These are phyloP conservation scores for Sanguinoderma infundibulare DNA, from an alignment of 1,284 basidiomycete species.

Conservation along the genomic window DNA sequence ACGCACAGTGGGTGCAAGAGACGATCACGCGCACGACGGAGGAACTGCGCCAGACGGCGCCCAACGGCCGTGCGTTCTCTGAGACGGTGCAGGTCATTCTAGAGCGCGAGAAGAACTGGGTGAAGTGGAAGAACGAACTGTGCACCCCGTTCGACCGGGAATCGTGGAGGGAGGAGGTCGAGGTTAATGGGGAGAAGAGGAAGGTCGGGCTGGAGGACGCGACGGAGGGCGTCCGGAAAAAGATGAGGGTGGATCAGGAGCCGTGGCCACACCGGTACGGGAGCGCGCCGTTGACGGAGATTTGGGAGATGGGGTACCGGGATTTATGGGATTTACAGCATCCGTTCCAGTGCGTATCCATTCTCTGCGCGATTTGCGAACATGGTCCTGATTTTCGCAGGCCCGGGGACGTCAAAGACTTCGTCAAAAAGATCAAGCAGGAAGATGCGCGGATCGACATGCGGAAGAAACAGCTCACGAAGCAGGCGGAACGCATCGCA, in stretches of 20 bases:
- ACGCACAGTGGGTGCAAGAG: slow-evolving; percentile 78
- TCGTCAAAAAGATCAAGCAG: slow-evolving; percentile 68
- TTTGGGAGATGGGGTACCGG: slow-evolving; percentile 80
- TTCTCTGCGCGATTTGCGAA: background rate
- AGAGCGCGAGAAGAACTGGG: slow-evolving; percentile 85
- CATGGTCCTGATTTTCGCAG: slow-evolving; percentile 37
- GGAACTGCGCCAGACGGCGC: slow-evolving; percentile 75
- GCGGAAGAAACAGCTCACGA: slow-evolving; percentile 58
- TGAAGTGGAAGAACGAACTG: slow-evolving; percentile 82
- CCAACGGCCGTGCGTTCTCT: slow-evolving; percentile 73
- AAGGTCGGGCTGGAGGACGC: slow-evolving; percentile 65
- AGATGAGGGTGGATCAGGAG: slow-evolving; percentile 56
- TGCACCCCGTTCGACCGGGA: slow-evolving; percentile 79
- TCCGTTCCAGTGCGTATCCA: slow-evolving; percentile 63
- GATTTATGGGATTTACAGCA: slow-evolving; percentile 63
- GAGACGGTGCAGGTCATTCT: slow-evolving; percentile 74
- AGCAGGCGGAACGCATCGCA: slow-evolving; percentile 48
- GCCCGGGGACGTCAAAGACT: slow-evolving; percentile 73
- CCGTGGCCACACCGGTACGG: slow-evolving; percentile 68
- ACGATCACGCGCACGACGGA: slow-evolving; percentile 65
- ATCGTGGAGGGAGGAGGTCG: slow-evolving; percentile 55
- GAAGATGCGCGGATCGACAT: slow-evolving; percentile 67
- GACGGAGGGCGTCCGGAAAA: slow-evolving; percentile 52
- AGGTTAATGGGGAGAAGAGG: slow-evolving; percentile 40
- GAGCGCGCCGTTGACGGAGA: slow-evolving; percentile 70